These are phyloP conservation scores for Potentilla sterilis DNA, from an alignment of 306 rosid genomes.

Conservation along the genomic window DNA sequence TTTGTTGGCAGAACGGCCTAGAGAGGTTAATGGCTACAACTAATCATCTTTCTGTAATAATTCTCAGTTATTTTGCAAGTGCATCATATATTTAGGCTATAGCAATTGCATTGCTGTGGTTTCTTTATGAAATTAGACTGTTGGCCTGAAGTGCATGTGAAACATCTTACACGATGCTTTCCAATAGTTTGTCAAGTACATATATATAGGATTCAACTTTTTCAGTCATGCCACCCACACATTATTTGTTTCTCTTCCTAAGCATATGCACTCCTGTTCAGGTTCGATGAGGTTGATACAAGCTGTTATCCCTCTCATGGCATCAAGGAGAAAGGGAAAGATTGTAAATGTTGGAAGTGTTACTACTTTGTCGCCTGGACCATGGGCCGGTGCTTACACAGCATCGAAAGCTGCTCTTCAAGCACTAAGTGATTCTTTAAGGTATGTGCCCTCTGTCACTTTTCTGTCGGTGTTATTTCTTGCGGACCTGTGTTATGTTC, in stretches of 20 bases:
- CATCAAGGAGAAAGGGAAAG: conserved; percentile 62
- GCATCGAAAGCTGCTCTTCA: conserved; percentile 89
- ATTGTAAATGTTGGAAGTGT: conserved; percentile 80
- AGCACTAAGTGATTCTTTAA: conserved; percentile 65
- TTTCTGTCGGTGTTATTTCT: not conserved
- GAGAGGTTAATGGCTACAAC: not conserved
- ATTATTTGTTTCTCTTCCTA: not conserved
- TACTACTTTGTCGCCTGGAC: conserved; percentile 64
- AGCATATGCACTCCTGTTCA: conserved; percentile 15
- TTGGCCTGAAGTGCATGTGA: not conserved
- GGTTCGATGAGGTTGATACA: conserved; percentile 88
- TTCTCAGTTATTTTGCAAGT: not conserved
- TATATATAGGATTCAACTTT: not conserved
- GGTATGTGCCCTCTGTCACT: conserved; percentile 40
- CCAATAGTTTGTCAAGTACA: not conserved
- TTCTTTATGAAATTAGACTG: not conserved
- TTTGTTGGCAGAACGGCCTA: not conserved
- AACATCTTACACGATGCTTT: not conserved
- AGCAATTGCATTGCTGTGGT: not conserved
- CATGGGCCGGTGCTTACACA: conserved; percentile 74
- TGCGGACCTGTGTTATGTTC: not conserved
- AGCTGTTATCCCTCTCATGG: conserved; percentile 90
- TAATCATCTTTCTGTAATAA: not conserved
- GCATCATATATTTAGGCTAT: not conserved
- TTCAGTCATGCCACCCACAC: not conserved